These are phyloP conservation scores for Malbranchea cinnamomea DNA, from an alignment of 2,329 filamentous ascomycete genomes.

Conservation along the genomic window DNA sequence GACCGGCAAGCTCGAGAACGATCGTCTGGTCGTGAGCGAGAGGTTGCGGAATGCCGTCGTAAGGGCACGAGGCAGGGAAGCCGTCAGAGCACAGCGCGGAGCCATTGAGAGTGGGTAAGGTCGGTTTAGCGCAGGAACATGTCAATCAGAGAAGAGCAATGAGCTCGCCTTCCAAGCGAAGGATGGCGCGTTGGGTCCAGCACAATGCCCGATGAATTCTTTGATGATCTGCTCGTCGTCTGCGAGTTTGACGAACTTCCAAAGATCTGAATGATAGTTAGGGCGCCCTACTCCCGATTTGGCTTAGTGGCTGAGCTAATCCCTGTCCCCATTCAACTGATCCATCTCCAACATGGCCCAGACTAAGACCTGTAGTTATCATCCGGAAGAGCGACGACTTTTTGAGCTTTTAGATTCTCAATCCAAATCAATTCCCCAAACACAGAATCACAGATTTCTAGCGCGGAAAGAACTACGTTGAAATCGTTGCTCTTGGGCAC, in stretches of 20 bases:
- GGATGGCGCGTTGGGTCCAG: too few relatives aligned
- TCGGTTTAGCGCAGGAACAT: not conserved
- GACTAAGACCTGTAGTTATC: too few relatives aligned
- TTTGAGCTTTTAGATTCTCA: too few relatives aligned
- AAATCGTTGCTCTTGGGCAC: not conserved
- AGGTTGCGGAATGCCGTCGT: conserved; percentile 24
- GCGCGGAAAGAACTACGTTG: not conserved
- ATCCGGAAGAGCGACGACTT: too few relatives aligned
- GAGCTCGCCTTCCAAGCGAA: too few relatives aligned
- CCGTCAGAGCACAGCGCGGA: conserved; percentile 1
- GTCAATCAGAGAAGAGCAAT: too few relatives aligned
- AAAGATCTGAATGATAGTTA: too few relatives aligned
- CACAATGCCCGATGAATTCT: too few relatives aligned
- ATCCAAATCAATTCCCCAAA: too few relatives aligned
- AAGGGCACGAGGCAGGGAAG: conserved; percentile 17
- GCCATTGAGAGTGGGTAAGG: not conserved
- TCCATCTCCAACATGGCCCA: conserved; percentile 2
- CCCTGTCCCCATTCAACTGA: conserved; percentile 2
- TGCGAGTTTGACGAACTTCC: too few relatives aligned
- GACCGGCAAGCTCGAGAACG: conserved; percentile 23
- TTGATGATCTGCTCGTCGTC: not conserved
- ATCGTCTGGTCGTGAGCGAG: conserved; percentile 22
- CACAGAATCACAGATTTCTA: too few relatives aligned
- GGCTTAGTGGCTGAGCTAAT: conserved; percentile 9
- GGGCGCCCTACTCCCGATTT: conserved; percentile 3